Evolutionary conservation across 106 monocot species (phyloP), one percentile per base, ranked within the genome.

Genomic region (Posidonia australis): DNA sequence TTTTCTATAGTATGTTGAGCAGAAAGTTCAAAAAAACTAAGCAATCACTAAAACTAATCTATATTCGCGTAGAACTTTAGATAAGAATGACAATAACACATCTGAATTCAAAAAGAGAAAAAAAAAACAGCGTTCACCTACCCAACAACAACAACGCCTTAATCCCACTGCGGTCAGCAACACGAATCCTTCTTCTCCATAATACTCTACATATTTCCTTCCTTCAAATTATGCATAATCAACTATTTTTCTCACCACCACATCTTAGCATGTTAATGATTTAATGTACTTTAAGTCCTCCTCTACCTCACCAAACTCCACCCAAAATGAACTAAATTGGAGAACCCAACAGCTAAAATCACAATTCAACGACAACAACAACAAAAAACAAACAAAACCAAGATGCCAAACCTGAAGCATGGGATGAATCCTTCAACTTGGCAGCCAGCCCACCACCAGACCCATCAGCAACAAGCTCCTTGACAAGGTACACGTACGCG

Each of bases 401-500:
- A 6, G 25, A 27, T 9, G 18, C 9, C 56, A 11, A 1, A 98
- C 96, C 90, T 58, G 92, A 90, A 43, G 87, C 64, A 62, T 85
- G 87, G 57, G 90, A 80, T 18, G 82, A 78, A 24, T 79, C 70
- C 42, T 67, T 82, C 57, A 70, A 62, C 67, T 76, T 79, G 27
- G 62, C 62, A 44, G 72, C 84, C 54, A 81, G 49, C 13, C 82
- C 80, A 13, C 76, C 58, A 27, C 24, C 41, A 44, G 72, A 56
- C 54, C 65, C 67, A 12, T 58, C 52, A 41, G 83, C 32, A 46
- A 75, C 75, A 58, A 86, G 61, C 69, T 98, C 96, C 69, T 79
- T 90, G 46, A 90, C 96, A 64, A 98, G 96, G 67, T 78, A 98
- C 31, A 91, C 96, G 45, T 27, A 87, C 48, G 96, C 84, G 70